These are phyloP conservation scores for Volvariella volvacea DNA, from an alignment of 1,284 basidiomycete genomes.

Conservation along the genomic window DNA sequence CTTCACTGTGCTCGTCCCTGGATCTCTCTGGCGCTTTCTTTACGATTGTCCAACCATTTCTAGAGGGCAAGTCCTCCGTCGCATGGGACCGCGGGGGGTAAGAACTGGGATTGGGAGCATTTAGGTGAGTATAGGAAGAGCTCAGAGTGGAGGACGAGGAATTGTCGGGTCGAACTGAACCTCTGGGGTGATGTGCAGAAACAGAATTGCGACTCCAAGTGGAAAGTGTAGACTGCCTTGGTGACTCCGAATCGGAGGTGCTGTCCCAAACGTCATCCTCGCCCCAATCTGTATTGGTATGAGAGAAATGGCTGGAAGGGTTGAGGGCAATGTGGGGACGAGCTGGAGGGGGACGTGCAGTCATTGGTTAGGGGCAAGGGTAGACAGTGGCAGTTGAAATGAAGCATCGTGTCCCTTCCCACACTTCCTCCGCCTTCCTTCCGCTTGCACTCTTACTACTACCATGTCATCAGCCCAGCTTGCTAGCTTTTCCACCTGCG, in stretches of 20 bases:
- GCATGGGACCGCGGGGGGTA: slow-evolving; percentile 45
- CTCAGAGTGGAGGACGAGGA: slow-evolving; percentile 65
- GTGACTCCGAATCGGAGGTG: slow-evolving; percentile 75
- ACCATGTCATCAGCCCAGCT: slow-evolving; percentile 24
- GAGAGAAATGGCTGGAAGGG: slow-evolving; percentile 42
- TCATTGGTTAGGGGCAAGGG: slow-evolving; percentile 33
- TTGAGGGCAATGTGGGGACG: slow-evolving; percentile 69
- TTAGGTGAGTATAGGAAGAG: slow-evolving; percentile 78
- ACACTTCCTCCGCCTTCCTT: neutral
- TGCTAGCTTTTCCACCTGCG: slow-evolving; percentile 58
- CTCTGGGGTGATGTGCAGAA: slow-evolving; percentile 52
- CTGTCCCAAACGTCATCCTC: slow-evolving; percentile 92
- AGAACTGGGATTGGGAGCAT: slow-evolving; percentile 68
- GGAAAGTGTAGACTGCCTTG: slow-evolving; percentile 40
- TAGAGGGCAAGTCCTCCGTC: slow-evolving; percentile 16
- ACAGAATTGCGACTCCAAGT: slow-evolving; percentile 42
- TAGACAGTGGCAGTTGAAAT: neutral
- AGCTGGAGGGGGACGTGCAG: slow-evolving; percentile 63
- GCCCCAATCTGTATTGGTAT: slow-evolving; percentile 50
- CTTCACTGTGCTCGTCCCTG: slow-evolving; percentile 20
- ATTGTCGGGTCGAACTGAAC: slow-evolving; percentile 22
- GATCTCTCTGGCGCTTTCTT: slow-evolving; percentile 33
- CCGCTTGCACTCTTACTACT: neutral
- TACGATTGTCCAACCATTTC: slow-evolving; percentile 73
- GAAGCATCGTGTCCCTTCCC: slow-evolving; percentile 8